Percentiles rank a stretch among this genome's conserved stretches.
These are phyloP conservation scores for Tephrocybe sp. DNA, from an alignment of 768 basidiomycete genomes.

Conservation along the genomic window DNA sequence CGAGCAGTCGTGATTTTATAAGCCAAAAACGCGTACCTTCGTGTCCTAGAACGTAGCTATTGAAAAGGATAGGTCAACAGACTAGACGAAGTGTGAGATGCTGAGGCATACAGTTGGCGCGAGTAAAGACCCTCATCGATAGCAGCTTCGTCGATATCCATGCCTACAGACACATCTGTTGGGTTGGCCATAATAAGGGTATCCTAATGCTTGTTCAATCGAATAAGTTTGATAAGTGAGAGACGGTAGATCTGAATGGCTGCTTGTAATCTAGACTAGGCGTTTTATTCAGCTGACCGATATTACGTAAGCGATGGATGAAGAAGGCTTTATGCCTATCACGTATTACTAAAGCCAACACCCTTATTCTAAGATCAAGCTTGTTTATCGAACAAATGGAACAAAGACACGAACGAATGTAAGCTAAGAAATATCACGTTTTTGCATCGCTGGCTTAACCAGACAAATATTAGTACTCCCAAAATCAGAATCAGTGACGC, in stretches of 20 bases:
- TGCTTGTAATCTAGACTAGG: neutral
- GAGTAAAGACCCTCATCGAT: slow-evolving; percentile 95
- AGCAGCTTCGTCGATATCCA: slow-evolving; percentile 84
- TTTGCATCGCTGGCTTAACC: too few relatives aligned
- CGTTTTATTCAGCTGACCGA: slow-evolving; percentile 9
- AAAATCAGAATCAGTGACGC: too few relatives aligned
- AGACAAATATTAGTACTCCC: too few relatives aligned
- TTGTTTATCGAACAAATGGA: too few relatives aligned
- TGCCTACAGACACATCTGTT: slow-evolving; percentile 43
- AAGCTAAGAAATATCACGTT: too few relatives aligned
- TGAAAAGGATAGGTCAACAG: slow-evolving; percentile 15
- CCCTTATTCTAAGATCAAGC: too few relatives aligned
- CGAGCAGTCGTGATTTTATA: slow-evolving; percentile 1
- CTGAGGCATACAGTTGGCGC: slow-evolving; percentile 73
- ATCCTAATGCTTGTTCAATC: slow-evolving; percentile 10
- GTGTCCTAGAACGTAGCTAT: slow-evolving; percentile 92
- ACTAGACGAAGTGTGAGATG: slow-evolving; percentile 10
- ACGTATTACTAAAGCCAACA: too few relatives aligned
- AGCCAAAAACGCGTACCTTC: slow-evolving; percentile 57
- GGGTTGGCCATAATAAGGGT: slow-evolving; percentile 32
- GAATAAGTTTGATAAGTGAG: slow-evolving; percentile 15
- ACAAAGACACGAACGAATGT: too few relatives aligned
- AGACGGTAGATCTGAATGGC: neutral
- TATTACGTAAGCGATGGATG: too few relatives aligned
- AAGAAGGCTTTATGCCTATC: too few relatives aligned